A percentile compares a stretch with the other conserved stretches of the same genome.
phyloP scores from a whole-genome alignment of 345 rosid genomes.

The Eutrema japonicum region DNA sequence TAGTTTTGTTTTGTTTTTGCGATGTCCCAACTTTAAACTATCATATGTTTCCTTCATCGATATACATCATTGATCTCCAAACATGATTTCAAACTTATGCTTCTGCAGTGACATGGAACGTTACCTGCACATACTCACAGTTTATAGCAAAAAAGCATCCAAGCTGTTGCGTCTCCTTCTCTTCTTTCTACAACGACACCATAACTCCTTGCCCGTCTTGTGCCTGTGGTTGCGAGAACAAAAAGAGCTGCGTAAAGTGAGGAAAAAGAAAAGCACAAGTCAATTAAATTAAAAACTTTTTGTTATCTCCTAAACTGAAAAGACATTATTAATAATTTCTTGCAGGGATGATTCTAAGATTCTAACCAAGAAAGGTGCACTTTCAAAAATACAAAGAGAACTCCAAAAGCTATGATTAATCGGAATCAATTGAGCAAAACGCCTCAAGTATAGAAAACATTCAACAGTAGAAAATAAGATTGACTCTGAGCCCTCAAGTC shows the following conservation, averaged over 20 bases:
- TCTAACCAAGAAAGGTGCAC: conserved; percentile 58
- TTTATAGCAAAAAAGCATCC: conserved; percentile 78
- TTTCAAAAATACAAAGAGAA: too few species aligned
- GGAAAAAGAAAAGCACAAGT: conserved; percentile 27
- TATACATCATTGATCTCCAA: conserved; percentile 4
- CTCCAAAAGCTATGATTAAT: too few species aligned
- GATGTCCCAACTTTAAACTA: not conserved
- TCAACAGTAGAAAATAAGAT: not conserved
- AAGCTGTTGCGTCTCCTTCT: conserved; percentile 85
- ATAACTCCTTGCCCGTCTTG: conserved; percentile 85
- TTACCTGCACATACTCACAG: too few species aligned
- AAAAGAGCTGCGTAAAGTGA: conserved; percentile 72
- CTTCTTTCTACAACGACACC: conserved; percentile 84
- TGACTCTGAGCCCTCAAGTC: conserved; percentile 8
- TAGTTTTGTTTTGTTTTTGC: not conserved
- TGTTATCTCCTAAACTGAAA: conserved; percentile 5
- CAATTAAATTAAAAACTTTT: not conserved
- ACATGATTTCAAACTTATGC: conserved; percentile 9
- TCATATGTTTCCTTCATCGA: not conserved
- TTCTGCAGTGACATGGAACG: conserved; percentile 89
- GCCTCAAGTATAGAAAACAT: too few species aligned
- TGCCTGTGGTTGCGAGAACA: conserved; percentile 85
- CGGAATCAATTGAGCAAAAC: too few species aligned
- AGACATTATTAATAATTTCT: not conserved
- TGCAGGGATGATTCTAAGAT: conserved; percentile 76